Evolutionary conservation across 2,329 filamentous ascomycete species (phyloP).

Genomic region (Fusarium kyushuense): DNA sequence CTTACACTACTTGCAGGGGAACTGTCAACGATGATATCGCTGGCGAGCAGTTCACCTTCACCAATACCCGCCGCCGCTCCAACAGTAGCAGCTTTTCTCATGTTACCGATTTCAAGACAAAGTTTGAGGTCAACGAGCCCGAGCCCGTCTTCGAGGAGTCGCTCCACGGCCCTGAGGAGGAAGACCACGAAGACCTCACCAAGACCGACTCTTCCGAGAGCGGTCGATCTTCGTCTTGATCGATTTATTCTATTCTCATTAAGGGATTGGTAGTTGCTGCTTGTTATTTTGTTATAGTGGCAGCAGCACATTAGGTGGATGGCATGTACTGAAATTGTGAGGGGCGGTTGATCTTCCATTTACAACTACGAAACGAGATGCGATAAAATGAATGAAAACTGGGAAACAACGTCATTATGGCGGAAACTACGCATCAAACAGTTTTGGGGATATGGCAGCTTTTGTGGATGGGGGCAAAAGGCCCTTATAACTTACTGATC

Average conservation of each 20-base stretch:
- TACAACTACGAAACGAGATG: conserved; percentile 46
- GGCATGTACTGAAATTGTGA: conserved; percentile 38
- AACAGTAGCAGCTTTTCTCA: conserved; percentile 85
- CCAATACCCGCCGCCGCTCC: conserved; percentile 89
- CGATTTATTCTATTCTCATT: conserved; percentile 49
- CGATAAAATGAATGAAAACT: conserved; percentile 45
- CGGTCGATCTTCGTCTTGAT: conserved; percentile 66
- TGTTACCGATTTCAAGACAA: conserved; percentile 89
- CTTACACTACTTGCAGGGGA: conserved; percentile 71
- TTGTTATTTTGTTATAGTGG: conserved; percentile 49
- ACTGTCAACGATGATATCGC: conserved; percentile 84
- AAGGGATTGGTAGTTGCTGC: conserved; percentile 41
- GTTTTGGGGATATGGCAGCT: conserved; percentile 14
- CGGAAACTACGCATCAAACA: conserved; percentile 12
- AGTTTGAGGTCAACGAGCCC: conserved; percentile 90
- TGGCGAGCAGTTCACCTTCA: conserved; percentile 85
- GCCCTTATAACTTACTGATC: conserved; percentile 47
- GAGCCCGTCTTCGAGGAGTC: conserved; percentile 94
- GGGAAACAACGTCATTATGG: conserved; percentile 21
- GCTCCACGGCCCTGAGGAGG: conserved; percentile 75
- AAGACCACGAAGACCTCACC: conserved; percentile 65
- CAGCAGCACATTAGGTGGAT: conserved; percentile 34
- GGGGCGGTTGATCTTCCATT: conserved; percentile 34
- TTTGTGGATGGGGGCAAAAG: conserved; percentile 42
- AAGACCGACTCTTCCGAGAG: conserved; percentile 72